Evolutionary conservation across 2,329 filamentous ascomycete genomes (phyloP).

Genomic region (Epichloe hybrida): DNA sequence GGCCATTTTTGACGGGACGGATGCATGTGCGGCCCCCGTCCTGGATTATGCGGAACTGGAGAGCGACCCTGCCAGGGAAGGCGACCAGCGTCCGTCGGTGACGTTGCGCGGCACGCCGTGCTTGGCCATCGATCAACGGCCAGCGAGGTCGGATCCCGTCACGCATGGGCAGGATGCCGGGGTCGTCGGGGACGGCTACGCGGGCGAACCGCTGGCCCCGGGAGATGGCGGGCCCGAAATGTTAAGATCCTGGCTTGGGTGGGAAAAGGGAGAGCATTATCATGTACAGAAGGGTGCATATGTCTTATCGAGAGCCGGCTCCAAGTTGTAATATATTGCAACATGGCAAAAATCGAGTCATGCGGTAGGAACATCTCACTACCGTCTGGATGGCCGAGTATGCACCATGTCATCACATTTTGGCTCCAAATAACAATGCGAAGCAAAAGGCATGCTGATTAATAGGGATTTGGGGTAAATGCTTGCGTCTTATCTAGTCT

Average conservation of each 20-base stretch:
- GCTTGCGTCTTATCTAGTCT: neutral
- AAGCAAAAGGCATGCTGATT: neutral
- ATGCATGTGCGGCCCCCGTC: slow-evolving; percentile 86
- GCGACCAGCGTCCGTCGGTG: slow-evolving; percentile 59
- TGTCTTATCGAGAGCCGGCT: slow-evolving; percentile 26
- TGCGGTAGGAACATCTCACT: too few species aligned
- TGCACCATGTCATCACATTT: too few species aligned
- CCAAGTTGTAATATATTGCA: slow-evolving; percentile 18
- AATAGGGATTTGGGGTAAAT: neutral
- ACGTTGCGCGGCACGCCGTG: slow-evolving; percentile 57
- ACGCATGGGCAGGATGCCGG: slow-evolving; percentile 51
- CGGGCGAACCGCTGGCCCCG: slow-evolving; percentile 41
- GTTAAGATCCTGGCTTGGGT: slow-evolving; percentile 62
- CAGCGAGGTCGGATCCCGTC: slow-evolving; percentile 18
- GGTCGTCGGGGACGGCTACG: slow-evolving; percentile 55
- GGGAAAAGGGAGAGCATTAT: slow-evolving; percentile 56
- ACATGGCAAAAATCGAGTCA: neutral
- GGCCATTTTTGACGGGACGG: slow-evolving; percentile 70
- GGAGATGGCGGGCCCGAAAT: slow-evolving; percentile 61
- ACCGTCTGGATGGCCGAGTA: too few species aligned
- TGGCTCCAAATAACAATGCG: too few species aligned
- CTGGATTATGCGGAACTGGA: slow-evolving; percentile 63
- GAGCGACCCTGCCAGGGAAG: slow-evolving; percentile 31
- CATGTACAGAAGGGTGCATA: slow-evolving; percentile 50
- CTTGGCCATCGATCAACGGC: slow-evolving; percentile 40